Evolutionary conservation across 176 grass and related monocot genomes (phyloP).

Genomic region (Canna indica): DNA sequence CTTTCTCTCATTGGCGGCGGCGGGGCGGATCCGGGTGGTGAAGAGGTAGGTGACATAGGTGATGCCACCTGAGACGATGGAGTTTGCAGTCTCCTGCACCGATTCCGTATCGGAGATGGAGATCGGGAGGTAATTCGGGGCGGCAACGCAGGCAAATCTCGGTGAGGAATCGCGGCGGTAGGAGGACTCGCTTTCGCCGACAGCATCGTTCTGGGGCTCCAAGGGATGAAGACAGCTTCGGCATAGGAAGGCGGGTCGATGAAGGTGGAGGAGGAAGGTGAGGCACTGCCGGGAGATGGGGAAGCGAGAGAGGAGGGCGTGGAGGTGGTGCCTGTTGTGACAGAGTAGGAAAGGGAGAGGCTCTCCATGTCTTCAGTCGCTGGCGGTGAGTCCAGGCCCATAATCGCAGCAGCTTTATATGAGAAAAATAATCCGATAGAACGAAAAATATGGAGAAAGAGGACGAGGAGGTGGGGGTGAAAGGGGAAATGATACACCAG

Average conservation of each 20-base stretch:
- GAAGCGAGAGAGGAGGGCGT: neutral
- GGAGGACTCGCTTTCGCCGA: neutral
- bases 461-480: neutral
- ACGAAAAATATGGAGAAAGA: too few species aligned
- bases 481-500: neutral
- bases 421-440: neutral
- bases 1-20: slow-evolving; percentile 1
- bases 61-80: slow-evolving; percentile 37
- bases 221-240: slow-evolving; percentile 51
- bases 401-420: neutral
- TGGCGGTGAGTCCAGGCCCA: neutral
- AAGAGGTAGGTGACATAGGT: slow-evolving; percentile 83
- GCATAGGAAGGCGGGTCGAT: slow-evolving; percentile 86
- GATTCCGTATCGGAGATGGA: slow-evolving; percentile 56
- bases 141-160: slow-evolving; percentile 35
- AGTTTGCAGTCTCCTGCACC: slow-evolving; percentile 44
- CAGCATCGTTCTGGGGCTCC: slow-evolving; percentile 31
- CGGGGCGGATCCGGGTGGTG: slow-evolving; percentile 31
- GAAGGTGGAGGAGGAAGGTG: slow-evolving; percentile 59
- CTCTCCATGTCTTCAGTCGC: slow-evolving; percentile 5
- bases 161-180: slow-evolving; percentile 11
- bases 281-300: slow-evolving; percentile 17
- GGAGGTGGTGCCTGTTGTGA: slow-evolving; percentile 23
- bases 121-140: slow-evolving; percentile 54
- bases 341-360: slow-evolving; percentile 20